These are phyloP conservation scores for Circinella minor DNA, from an alignment of 371 early-diverging fungal genomes.

Conservation along the genomic window DNA sequence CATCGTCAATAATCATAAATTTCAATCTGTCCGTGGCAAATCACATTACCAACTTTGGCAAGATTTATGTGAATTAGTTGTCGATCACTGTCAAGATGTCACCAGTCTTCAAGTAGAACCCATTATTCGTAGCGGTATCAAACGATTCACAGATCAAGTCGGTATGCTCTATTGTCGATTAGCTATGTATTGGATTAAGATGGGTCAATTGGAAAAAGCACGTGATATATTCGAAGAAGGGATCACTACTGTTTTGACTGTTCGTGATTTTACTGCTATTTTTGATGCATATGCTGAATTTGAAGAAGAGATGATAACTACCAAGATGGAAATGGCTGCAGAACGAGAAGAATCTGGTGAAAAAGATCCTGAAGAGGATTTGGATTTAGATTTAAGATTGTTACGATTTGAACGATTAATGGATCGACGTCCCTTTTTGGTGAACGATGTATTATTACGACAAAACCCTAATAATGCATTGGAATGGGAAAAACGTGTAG, in stretches of 20 bases:
- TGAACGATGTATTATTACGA: slow-evolving; percentile 91
- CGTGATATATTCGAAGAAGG: slow-evolving; percentile 96
- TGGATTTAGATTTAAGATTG: slow-evolving; percentile 85
- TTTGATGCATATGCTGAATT: slow-evolving; percentile 96
- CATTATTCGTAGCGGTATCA: slow-evolving; percentile 89
- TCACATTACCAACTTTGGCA: slow-evolving; percentile 88
- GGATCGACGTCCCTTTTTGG: slow-evolving; percentile 92
- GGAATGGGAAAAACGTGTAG: slow-evolving; percentile 91
- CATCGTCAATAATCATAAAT: slow-evolving; percentile 75
- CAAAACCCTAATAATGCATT: slow-evolving; percentile 92
- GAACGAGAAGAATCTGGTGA: slow-evolving; percentile 60
- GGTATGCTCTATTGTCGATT: slow-evolving; percentile 90
- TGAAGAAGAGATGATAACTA: slow-evolving; percentile 81
- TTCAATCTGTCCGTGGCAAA: slow-evolving; percentile 73
- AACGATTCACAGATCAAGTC: slow-evolving; percentile 83
- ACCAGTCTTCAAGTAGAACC: slow-evolving; percentile 74
- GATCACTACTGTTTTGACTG: slow-evolving; percentile 78
- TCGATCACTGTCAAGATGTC: slow-evolving; percentile 75
- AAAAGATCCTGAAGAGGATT: slow-evolving; percentile 58
- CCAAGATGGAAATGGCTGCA: slow-evolving; percentile 77
- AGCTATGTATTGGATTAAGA: slow-evolving; percentile 83
- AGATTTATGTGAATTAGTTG: slow-evolving; percentile 83
- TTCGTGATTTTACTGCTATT: slow-evolving; percentile 94
- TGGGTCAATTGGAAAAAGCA: slow-evolving; percentile 81
- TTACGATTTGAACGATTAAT: slow-evolving; percentile 89